phyloP scores from a whole-genome alignment of 345 rosid species.

The Aurinia saxatilis region DNA sequence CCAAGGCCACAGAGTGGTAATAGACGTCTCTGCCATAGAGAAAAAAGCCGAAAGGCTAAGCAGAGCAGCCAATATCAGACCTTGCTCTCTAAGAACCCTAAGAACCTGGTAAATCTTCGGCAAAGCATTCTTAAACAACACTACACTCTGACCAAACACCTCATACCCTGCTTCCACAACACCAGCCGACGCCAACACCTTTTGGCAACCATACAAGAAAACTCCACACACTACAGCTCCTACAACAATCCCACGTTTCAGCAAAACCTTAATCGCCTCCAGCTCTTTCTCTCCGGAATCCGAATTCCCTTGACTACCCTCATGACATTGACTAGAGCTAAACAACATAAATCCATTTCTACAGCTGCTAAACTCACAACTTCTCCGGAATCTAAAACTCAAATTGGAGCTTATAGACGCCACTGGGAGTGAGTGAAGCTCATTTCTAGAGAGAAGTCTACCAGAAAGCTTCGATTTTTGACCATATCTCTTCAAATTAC shows the following conservation, averaged over 20 bases:
- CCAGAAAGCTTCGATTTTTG: conserved; percentile 30
- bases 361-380: conserved; percentile 16
- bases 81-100: conserved; percentile 70
- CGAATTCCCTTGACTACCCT: conserved; percentile 8
- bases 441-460: conserved; percentile 17
- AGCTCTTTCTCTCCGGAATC: conserved; percentile 20
- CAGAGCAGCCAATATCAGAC: conserved; percentile 60
- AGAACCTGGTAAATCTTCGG: conserved; percentile 70
- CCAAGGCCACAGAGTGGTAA: conserved; percentile 94
- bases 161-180: conserved; percentile 65
- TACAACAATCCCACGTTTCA: conserved; percentile 46
- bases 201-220: conserved; percentile 45
- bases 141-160: conserved; percentile 52
- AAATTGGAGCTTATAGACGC: conserved; percentile 15
- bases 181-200: conserved; percentile 63
- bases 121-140: conserved; percentile 56
- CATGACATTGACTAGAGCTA: conserved; percentile 22
- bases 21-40: conserved; percentile 96
- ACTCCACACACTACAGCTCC: conserved; percentile 61
- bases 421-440: conserved; percentile 22
- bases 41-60: conserved; percentile 82
- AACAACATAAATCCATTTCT: conserved; percentile 23
- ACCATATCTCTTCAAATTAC: conserved; percentile 24
- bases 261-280: conserved; percentile 34
- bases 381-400: conserved; percentile 12